A percentile compares a stretch with the other conserved stretches of the same genome.
These are phyloP conservation scores for Penicillium malachiteum DNA, from an alignment of 495 filamentous ascomycete species.

Conservation along the genomic window DNA sequence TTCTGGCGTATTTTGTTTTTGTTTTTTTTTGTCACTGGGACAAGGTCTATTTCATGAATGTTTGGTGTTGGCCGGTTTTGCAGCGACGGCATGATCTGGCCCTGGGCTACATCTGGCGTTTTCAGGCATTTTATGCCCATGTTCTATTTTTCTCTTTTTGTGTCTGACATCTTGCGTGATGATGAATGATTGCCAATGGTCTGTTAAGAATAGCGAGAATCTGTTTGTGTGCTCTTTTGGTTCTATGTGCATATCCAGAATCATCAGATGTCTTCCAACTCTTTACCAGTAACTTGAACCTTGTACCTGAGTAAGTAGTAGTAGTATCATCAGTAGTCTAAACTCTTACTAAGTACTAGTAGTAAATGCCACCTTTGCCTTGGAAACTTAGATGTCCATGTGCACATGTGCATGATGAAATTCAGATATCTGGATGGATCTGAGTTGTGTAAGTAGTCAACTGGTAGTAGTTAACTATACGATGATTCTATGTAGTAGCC, in stretches of 20 bases:
- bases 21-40: background rate
- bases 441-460: no score
- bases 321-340: no score
- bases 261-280: no score
- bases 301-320: no score
- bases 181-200: slow-evolving; percentile 25
- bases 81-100: slow-evolving; percentile 2
- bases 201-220: slow-evolving; percentile 25
- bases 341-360: no score
- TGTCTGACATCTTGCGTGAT: slow-evolving; percentile 13
- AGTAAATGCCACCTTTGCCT: no score
- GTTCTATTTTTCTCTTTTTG: slow-evolving; percentile 13
- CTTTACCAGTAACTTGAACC: no score
- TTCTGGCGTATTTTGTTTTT: slow-evolving; percentile 15
- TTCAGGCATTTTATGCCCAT: slow-evolving; percentile 5
- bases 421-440: no score
- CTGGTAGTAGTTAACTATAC: no score
- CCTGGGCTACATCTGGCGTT: slow-evolving; percentile 5
- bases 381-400: no score
- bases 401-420: no score
- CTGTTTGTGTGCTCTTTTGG: slow-evolving; percentile 17
- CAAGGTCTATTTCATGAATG: background rate
- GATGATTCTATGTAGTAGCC: no score
- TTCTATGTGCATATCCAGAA: slow-evolving; percentile 16
- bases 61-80: slow-evolving; percentile 2